Evolutionary conservation across 2,329 filamentous ascomycete genomes (phyloP), one percentile per base, ranked within the genome.

Genomic region (Aspergillus unguis): DNA sequence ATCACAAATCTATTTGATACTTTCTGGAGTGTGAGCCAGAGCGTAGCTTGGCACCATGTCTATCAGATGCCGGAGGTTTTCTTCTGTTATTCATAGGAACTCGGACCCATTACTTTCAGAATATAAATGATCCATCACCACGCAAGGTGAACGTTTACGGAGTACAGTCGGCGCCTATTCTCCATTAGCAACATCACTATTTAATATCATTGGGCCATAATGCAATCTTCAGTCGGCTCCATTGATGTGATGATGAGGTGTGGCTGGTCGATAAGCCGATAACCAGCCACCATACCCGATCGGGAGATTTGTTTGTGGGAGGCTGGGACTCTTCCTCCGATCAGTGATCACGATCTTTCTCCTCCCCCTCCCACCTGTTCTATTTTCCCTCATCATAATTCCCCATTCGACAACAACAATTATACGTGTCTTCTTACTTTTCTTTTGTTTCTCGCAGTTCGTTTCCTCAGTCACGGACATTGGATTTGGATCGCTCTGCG

Each of bases 281-380:
- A 64, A 53, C 9, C 54, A 43, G 47, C 60, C 61, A 51, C 65
- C 56, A 61, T 65, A 47, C 70, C 67, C n/a, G 43, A 68, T 70
- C 50, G 58, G 66, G 70, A 72, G 67, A 71, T 71, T 72, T 72
- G 70, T 72, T 71, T 68, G 47, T 49, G 47, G 38, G 47, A 49
- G 47, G 47, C 47, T 44, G 47, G 47, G 47, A 25, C 10, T 23
- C 48, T 57, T 59, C 51, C 48, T 56, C 51, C 54, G 48, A 49
- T 50, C 56, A 50, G 51, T 17, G 17, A 17, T 17, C 17, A 17
- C 17, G 17, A 17, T 17, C 17, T 17, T 17, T 53, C 56, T 58
- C 55, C 56, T 54, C 38, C 38, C 32, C 36, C 48, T 37, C 44
- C 38, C 48, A 51, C 58, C 37, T 40, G 35, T 50, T 41, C 47